Conservation (phyloP, 108 stramenopile genomes). For the Schizochytrium sp. region DNA sequence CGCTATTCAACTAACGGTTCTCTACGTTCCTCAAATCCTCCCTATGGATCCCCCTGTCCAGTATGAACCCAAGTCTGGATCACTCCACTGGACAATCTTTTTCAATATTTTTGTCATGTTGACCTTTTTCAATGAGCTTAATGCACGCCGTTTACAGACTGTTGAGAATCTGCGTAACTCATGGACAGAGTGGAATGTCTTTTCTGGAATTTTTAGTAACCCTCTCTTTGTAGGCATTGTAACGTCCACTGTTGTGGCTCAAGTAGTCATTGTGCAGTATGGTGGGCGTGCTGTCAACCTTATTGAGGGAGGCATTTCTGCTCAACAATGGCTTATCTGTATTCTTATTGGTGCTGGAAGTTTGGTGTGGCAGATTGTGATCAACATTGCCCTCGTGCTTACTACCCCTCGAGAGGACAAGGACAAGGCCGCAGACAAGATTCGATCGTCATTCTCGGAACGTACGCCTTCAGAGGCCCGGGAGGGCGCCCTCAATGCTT, state of each 20-base stretch:
- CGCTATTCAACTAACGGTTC: constrained; percentile 77
- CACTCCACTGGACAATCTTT: constrained; percentile 87
- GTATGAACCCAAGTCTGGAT: not conserved
- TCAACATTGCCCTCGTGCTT: constrained; percentile 46
- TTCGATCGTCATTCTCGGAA: not conserved
- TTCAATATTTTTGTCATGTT: constrained; percentile 98
- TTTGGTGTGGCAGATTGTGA: constrained; percentile 41
- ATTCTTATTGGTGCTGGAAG: constrained; percentile 19
- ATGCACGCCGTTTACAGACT: constrained; percentile 85
- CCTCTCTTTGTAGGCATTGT: constrained; percentile 86
- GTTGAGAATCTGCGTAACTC: constrained; percentile 75
- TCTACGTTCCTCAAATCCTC: constrained; percentile 72
- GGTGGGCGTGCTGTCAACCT: constrained; percentile 76
- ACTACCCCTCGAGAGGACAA: constrained; percentile 1
- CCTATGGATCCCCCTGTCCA: not conserved
- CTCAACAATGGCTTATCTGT: constrained; percentile 50
- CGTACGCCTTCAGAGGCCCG: not conserved
- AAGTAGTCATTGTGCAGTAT: constrained; percentile 90
- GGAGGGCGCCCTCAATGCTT: not conserved
- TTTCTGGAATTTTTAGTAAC: constrained; percentile 83
- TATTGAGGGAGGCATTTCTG: not conserved
- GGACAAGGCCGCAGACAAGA: not conserved
- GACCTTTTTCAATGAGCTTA: constrained; percentile 97
- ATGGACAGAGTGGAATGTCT: constrained; percentile 76
- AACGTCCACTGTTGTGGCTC: constrained; percentile 81